These are phyloP conservation scores for Zygosaccharomyces pseudobailii DNA, from an alignment of 1,139 yeast genomes.

Conservation along the genomic window DNA sequence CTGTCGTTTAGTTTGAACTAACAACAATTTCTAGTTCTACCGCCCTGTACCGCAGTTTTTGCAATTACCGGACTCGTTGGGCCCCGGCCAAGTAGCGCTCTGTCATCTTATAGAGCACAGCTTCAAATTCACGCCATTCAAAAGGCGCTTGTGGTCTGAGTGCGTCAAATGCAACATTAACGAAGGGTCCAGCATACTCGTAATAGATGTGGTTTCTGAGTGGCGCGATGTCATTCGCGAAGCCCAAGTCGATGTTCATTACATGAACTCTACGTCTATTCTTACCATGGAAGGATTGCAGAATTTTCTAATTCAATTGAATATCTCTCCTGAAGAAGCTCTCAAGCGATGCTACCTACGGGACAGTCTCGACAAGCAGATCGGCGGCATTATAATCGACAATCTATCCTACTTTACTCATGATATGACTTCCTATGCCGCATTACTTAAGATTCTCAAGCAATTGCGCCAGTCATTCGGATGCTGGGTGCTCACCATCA, in stretches of 20 bases:
- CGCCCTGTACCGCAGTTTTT: constrained; percentile 9
- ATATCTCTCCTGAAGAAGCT: constrained; percentile 23
- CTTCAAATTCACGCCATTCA: constrained; percentile 20
- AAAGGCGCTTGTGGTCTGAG: constrained; percentile 12
- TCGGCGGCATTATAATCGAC: constrained; percentile 30
- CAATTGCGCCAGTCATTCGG: constrained; percentile 25
- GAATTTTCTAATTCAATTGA: constrained; percentile 24
- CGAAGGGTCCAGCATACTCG: constrained; percentile 10
- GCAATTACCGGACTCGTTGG: constrained; percentile 8
- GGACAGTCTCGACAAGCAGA: constrained; percentile 13
- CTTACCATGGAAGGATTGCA: constrained; percentile 22
- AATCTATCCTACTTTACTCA: constrained; percentile 27
- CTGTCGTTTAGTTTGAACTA: background rate
- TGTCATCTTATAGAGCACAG: constrained; percentile 27
- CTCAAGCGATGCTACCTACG: constrained; percentile 18
- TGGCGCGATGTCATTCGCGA: constrained; percentile 15
- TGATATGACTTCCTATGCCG: constrained; percentile 11
- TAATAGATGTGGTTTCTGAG: constrained; percentile 24
- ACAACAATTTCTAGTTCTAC: constrained; percentile 10
- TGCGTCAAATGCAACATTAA: constrained; percentile 3
- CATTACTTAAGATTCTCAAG: constrained; percentile 18
- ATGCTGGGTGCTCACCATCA: constrained; percentile 27
- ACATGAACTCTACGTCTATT: constrained; percentile 21
- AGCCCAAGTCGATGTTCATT: constrained; percentile 8
- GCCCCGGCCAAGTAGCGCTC: constrained; percentile 3